phyloP scores from a whole-genome alignment of 2,329 filamentous ascomycete species.

The Sclerotiophoma versabilis region DNA sequence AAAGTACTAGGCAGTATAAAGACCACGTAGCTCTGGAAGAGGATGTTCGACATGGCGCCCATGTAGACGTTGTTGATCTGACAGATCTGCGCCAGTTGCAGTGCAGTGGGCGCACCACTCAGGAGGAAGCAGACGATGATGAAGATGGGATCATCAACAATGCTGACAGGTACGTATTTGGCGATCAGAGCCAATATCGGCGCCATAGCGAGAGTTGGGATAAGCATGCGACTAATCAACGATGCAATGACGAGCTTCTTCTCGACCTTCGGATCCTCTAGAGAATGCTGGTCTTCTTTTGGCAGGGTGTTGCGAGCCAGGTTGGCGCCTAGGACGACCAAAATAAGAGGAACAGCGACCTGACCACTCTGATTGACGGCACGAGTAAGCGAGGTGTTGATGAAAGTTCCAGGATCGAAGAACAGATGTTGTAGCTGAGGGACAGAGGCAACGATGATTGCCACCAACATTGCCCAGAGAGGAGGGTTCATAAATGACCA shows the following conservation, averaged over 20 bases:
- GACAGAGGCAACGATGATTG: conserved; percentile 89
- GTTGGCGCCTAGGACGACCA: conserved; percentile 95
- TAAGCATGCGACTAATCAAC: conserved; percentile 86
- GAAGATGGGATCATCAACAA: conserved; percentile 97
- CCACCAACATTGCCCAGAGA: conserved; percentile 93
- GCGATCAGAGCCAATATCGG: conserved; percentile 85
- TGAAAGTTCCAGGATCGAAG: conserved; percentile 86
- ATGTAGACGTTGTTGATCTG: conserved; percentile 98
- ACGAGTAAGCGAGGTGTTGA: conserved; percentile 90
- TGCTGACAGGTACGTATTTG: conserved; percentile 90
- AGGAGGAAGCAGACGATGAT: conserved; percentile 97
- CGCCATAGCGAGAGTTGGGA: conserved; percentile 91
- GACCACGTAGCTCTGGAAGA: conserved; percentile 97
- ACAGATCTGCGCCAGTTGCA: conserved; percentile 97
- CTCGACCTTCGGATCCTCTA: conserved; percentile 72
- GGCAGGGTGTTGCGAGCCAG: conserved; percentile 89
- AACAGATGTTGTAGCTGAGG: conserved; percentile 83
- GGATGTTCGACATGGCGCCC: conserved; percentile 86
- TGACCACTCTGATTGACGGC: conserved; percentile 85
- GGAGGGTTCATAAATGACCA: conserved; percentile 99
- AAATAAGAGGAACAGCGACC: conserved; percentile 92
- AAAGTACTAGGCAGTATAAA: conserved; percentile 97
- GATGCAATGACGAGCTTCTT: conserved; percentile 85
- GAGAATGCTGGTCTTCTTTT: conserved; percentile 67
- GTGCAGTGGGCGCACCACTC: conserved; percentile 87